Evolutionary conservation across 805 yeast species (phyloP), one percentile per base, ranked within the genome.

Genomic region (Teunomyces tritomae): DNA sequence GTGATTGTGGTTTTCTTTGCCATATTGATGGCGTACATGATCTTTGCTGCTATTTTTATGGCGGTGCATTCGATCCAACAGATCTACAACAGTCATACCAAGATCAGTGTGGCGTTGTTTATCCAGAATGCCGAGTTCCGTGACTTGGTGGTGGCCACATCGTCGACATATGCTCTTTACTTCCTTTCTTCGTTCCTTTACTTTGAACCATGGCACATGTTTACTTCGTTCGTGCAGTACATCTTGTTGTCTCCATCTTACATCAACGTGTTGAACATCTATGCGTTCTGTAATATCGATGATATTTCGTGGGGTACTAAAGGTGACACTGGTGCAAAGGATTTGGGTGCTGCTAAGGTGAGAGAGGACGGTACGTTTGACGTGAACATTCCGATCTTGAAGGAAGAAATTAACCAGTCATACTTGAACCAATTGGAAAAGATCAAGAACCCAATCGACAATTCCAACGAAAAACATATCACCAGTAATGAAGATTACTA

Each of bases 301-400:
- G 87, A 83, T 64, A 79, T 83, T 42, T 83, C 87, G 2, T 83
- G 87, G 87, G 87, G 87, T 49, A 83, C 87, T n/a, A 83, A 83
- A 62, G 87, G 87, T 35, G 79, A 82, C 37, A 72, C 75, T n/a
- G 78, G 85, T 3, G 81, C 82, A 4, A 74, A 67, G 30, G 80
- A 77, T 34, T 71, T 82, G 59, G 85, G 86, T 44, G 75, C 67
- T 1, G 82, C 79, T 9, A 78, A 74, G 55, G 75, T 73, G 33
- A 69, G 73, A 45, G 80, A 77, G 46, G 82, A 78, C 53, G 84
- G 84, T 56, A 74, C 77, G 30, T 75, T 77, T 44, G 83, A 80
- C 41, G 78, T 83, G 43, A 81, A 78, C 62, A 56, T 82, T 61
- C 71, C 77, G 48, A 60, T 79, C 60, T 47, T 74, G 59, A 62